Percentiles rank a stretch among this genome's conserved stretches.
Conservation (phyloP, 805 yeast species). For the Wickerhamiella sorbophila region DNA sequence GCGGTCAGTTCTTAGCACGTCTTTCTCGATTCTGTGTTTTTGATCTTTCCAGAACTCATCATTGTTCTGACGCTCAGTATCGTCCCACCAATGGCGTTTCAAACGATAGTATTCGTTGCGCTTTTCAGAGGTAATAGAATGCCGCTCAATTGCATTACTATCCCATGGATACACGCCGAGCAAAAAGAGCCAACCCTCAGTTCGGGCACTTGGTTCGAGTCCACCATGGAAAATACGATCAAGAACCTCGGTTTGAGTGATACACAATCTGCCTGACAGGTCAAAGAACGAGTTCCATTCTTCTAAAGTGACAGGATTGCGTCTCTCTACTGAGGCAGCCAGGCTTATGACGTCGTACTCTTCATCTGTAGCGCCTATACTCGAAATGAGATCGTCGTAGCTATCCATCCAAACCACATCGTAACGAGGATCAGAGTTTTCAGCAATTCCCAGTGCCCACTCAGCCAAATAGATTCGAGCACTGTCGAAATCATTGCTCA, state of each 20-base stretch:
- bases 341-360: slow-evolving; percentile 32
- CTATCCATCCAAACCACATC: slow-evolving; percentile 27
- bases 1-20: slow-evolving; percentile 83
- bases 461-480: slow-evolving; percentile 87
- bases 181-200: slow-evolving; percentile 75
- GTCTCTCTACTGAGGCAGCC: slow-evolving; percentile 46
- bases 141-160: slow-evolving; percentile 54
- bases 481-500: slow-evolving; percentile 84
- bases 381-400: slow-evolving; percentile 19
- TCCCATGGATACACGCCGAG: slow-evolving; percentile 85
- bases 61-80: slow-evolving; percentile 37
- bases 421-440: slow-evolving; percentile 47
- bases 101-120: slow-evolving; percentile 43
- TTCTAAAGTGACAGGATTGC: slow-evolving; percentile 46
- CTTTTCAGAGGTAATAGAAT: slow-evolving; percentile 40
- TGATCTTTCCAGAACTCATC: slow-evolving; percentile 82
- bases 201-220: slow-evolving; percentile 41
- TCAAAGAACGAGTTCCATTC: slow-evolving; percentile 88
- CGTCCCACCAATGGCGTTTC: slow-evolving; percentile 59
- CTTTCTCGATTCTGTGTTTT: slow-evolving; percentile 79
- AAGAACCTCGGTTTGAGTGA: slow-evolving; percentile 68
- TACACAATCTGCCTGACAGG: slow-evolving; percentile 50
- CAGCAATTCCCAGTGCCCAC: slow-evolving; percentile 92
- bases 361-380: slow-evolving; percentile 15
- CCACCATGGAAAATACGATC: slow-evolving; percentile 88